Percentiles rank a stretch among this genome's conserved stretches.
phyloP scores from a whole-genome alignment of 306 rosid species.

The Gastrolobium villosum region DNA sequence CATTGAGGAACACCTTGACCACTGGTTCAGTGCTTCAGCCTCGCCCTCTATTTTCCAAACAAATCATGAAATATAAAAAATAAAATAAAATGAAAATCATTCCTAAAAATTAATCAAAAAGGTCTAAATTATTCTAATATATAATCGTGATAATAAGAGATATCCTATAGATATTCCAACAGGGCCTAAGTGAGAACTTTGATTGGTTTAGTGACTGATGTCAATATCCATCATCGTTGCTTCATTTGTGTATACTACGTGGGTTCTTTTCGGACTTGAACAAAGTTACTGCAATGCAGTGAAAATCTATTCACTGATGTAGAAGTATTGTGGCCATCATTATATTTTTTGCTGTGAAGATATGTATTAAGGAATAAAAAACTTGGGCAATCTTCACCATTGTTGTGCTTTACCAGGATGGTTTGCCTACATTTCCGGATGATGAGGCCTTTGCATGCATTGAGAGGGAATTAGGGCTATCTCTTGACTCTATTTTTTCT shows the following conservation, averaged over 20 bases:
- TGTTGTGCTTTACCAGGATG: conserved; percentile 67
- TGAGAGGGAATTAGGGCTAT: conserved; percentile 73
- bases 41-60: no score
- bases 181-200: not conserved
- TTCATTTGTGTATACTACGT: conserved; percentile 19
- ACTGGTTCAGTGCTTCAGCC: no score
- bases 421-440: conserved; percentile 87
- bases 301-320: conserved; percentile 23
- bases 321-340: conserved; percentile 23
- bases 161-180: not conserved
- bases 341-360: not conserved
- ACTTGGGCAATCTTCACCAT: conserved; percentile 2
- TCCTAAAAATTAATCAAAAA: no score
- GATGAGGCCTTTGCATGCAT: conserved; percentile 88
- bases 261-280: not conserved
- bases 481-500: conserved; percentile 78
- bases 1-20: no score
- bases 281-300: conserved; percentile 23
- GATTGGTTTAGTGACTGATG: not conserved
- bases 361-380: conserved; percentile 37
- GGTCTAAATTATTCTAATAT: no score
- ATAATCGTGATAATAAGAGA: no score
- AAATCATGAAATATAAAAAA: no score
- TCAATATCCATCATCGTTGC: not conserved
- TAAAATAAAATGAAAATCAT: no score